phyloP scores from a whole-genome alignment of 1,284 basidiomycete species.

The Chiua sp. region DNA sequence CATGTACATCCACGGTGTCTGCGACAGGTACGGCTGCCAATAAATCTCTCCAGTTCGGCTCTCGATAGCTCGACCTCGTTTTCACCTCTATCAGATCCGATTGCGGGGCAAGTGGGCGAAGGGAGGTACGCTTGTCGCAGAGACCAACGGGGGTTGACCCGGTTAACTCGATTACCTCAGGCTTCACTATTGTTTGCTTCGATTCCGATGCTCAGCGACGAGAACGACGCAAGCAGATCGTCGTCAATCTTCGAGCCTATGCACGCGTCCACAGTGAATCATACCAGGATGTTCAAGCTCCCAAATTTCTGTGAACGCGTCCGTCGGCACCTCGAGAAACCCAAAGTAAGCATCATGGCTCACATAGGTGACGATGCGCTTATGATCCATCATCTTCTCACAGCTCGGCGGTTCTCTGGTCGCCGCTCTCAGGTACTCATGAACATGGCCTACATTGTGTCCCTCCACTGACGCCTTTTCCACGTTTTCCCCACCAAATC shows the following conservation, averaged over 20 bases:
- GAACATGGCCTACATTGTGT: conserved; percentile 34
- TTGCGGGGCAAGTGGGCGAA: conserved; percentile 39
- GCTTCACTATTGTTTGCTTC: conserved; percentile 4
- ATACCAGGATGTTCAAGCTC: conserved; percentile 37
- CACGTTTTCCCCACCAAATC: neutral
- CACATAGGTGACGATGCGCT: conserved; percentile 45
- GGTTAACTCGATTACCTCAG: neutral
- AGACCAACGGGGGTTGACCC: conserved; percentile 10
- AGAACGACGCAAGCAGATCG: conserved; percentile 32
- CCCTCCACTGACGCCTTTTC: conserved; percentile 7
- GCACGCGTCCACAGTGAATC: conserved; percentile 41
- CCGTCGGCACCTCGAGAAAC: neutral
- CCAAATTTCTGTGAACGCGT: conserved; percentile 33
- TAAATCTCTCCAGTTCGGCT: conserved; percentile 44
- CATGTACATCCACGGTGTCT: conserved; percentile 43
- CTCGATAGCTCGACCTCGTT: conserved; percentile 36
- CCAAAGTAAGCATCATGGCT: conserved; percentile 17
- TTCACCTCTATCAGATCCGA: conserved; percentile 45
- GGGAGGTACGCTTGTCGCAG: conserved; percentile 16
- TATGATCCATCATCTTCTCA: conserved; percentile 39
- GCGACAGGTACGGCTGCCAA: conserved; percentile 47
- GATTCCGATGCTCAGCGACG: conserved; percentile 28
- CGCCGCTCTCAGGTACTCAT: conserved; percentile 39
- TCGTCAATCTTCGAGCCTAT: conserved; percentile 17
- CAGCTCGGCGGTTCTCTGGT: conserved; percentile 35